Evolutionary conservation across 2,329 filamentous ascomycete genomes (phyloP).

Genomic region (Fusarium sp.): DNA sequence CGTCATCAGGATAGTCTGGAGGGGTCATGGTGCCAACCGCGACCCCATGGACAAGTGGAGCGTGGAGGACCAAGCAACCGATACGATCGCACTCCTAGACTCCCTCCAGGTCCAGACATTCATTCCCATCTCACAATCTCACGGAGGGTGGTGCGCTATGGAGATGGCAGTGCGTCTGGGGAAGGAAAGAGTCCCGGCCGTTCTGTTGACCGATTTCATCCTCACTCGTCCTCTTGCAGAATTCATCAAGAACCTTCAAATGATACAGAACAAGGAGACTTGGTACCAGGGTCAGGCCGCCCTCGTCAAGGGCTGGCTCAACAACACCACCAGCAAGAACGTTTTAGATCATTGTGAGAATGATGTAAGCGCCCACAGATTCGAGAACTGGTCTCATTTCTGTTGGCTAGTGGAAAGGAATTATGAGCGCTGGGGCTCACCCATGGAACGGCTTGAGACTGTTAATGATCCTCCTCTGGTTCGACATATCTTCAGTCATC

Average conservation of each 20-base stretch:
- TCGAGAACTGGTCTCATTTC: background rate
- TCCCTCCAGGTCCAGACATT: background rate
- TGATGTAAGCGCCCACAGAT: background rate
- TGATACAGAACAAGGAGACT: background rate
- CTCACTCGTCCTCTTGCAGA: background rate
- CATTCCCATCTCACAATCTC: background rate
- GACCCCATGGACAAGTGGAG: accelerated
- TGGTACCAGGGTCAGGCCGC: background rate
- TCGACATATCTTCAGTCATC: background rate
- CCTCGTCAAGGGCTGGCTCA: background rate
- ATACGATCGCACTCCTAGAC: background rate
- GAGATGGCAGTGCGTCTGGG: background rate
- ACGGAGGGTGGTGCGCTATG: background rate
- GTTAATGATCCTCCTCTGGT: background rate
- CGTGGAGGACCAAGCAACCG: background rate
- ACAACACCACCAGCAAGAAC: background rate
- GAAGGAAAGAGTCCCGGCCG: background rate
- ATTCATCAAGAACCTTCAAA: background rate
- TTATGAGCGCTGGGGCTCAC: background rate
- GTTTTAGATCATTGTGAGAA: accelerated
- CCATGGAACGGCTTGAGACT: background rate
- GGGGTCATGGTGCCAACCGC: background rate
- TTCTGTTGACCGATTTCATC: background rate
- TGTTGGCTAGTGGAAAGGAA: background rate
- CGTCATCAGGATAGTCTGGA: background rate